Evolutionary conservation across 2,329 filamentous ascomycete genomes (phyloP).

Genomic region (Nemania diffusa): DNA sequence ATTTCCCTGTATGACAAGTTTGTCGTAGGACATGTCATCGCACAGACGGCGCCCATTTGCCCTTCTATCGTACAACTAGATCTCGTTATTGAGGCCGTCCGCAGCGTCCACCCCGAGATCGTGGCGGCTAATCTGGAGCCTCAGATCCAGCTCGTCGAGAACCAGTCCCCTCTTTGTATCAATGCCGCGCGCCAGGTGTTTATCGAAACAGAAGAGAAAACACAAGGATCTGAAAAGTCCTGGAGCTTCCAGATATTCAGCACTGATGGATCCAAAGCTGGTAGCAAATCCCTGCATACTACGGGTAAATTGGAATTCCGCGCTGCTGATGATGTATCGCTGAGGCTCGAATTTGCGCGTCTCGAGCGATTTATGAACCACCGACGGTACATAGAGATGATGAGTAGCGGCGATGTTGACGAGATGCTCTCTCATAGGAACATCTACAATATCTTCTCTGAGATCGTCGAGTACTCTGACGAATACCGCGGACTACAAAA

Average conservation of each 20-base stretch:
- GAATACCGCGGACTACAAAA: constrained; percentile 50
- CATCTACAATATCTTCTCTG: constrained; percentile 53
- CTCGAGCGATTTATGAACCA: constrained; percentile 38
- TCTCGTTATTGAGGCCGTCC: constrained; percentile 49
- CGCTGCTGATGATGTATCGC: constrained; percentile 21
- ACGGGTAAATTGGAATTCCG: constrained; percentile 33
- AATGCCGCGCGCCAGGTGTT: constrained; percentile 27
- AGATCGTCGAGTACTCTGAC: constrained; percentile 51
- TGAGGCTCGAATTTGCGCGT: constrained; percentile 33
- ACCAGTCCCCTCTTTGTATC: constrained; percentile 34
- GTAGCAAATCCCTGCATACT: constrained; percentile 30
- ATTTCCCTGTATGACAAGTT: constrained; percentile 49
- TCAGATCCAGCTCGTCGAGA: constrained; percentile 30
- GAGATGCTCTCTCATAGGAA: constrained; percentile 50
- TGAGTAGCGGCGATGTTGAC: constrained; percentile 39
- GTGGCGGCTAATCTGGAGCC: constrained; percentile 39
- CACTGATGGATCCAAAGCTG: constrained; percentile 1
- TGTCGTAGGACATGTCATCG: constrained; percentile 54
- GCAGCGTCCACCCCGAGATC: constrained; percentile 47
- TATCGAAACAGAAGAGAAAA: constrained; percentile 9
- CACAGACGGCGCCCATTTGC: constrained; percentile 52
- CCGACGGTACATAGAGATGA: constrained; percentile 31
- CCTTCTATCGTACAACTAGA: constrained; percentile 53
- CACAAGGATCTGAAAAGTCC: constrained; percentile 6
- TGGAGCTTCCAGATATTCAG: constrained; percentile 26